Base-by-base conservation (phyloP, 495 filamentous ascomycete genomes). In the Aspergillus homomorphus region DNA sequence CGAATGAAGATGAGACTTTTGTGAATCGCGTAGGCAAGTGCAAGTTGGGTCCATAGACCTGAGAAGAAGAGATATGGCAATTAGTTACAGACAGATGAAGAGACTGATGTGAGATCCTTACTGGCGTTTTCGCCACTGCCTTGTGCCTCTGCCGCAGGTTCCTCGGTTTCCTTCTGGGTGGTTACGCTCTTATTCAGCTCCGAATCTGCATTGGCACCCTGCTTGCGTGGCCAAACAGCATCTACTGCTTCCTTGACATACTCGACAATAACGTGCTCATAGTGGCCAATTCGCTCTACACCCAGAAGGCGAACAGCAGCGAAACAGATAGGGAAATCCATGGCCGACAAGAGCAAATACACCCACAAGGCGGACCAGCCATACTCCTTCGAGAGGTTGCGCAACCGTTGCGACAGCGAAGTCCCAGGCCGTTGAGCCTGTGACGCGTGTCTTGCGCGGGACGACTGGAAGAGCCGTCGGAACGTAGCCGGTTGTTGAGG, bases 311-410 rank as follows among this genome's bases (percentile, higher is more conserved):
- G 82, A 19, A 99, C 94, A 2, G 91, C 83, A 22, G 93, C 72
- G 70, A 96, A 99, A 72, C 92, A 97, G 68, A 99, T 90, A 0
- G 94, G 94, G 62, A 98, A 96, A 66, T 99, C 94, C 58, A 97
- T 75, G 14, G 89, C 89, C 0, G 87, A 91, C 41, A 99, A 76
- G 0, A 73, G 73, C 9, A 96, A 71, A 73, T 99, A 99, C 2
- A 99, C 89, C 8, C 93, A 92, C n/a, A 96, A 69, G 2, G 92
- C 92, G 10, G 89, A 82, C 89, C 92, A 97, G 42, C 94, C 94
- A 69, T 99, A 99, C 73, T 97, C 95, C 44, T 87, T 82, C 0
- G 89, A 90, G n/a, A 98, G 80, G 63, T 89, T 89, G 66, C 83
- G 88, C 58, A 98, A 69, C 10, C 89, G 81, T 56, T 80, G 82